Conservation (phyloP, 2,329 filamentous ascomycete species). For the Colletotrichum shisoi region DNA sequence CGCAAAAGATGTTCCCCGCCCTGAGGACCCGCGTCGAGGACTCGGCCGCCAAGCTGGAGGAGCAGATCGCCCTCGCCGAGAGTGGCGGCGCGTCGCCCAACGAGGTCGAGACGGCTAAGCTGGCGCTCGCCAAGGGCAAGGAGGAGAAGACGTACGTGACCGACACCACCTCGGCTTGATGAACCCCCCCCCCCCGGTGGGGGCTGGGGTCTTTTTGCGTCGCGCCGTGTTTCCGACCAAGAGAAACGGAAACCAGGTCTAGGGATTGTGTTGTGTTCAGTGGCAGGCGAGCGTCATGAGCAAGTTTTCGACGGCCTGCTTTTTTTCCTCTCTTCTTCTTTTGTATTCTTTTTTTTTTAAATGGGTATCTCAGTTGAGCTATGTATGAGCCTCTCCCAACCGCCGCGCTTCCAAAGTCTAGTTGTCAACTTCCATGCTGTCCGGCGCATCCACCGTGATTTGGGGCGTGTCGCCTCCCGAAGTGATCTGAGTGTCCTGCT, state of each 20-base stretch:
- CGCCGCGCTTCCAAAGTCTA: neutral
- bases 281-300: constrained; percentile 20
- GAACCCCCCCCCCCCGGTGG: no score
- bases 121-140: constrained; percentile 61
- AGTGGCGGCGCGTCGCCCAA: constrained; percentile 55
- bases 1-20: constrained; percentile 79
- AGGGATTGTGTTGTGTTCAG: constrained; percentile 16
- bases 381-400: constrained; percentile 9
- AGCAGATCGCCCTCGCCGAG: constrained; percentile 73
- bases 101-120: constrained; percentile 65
- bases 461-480: constrained; percentile 56
- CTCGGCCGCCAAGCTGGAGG: constrained; percentile 76
- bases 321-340: neutral
- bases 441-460: constrained; percentile 60
- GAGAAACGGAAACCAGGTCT: neutral
- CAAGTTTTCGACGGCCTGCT: neutral
- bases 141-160: constrained; percentile 43
- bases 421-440: constrained; percentile 70
- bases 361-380: constrained; percentile 39
- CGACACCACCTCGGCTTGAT: constrained; percentile 14
- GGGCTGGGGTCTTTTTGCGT: neutral
- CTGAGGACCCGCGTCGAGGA: constrained; percentile 75
- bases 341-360: neutral
- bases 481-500: constrained; percentile 48
- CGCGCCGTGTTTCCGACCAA: neutral